Evolutionary conservation across 352 stramenopile species (phyloP).

Genomic region (Pythium utonaiense): DNA sequence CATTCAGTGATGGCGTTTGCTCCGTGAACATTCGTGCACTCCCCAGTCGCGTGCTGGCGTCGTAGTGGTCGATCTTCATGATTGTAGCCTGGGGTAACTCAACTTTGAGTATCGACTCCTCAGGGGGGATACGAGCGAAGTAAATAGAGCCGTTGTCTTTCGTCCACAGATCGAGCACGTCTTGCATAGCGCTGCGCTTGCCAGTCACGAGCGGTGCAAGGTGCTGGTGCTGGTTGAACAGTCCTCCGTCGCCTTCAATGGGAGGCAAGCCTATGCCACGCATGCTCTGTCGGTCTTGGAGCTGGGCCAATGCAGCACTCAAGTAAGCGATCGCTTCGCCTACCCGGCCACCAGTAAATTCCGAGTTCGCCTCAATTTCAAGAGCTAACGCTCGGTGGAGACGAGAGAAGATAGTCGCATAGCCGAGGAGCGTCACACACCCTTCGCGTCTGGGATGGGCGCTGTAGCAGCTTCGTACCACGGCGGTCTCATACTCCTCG

Average conservation of each 20-base stretch:
- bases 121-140: slow-evolving; percentile 26
- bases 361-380: slow-evolving; percentile 24
- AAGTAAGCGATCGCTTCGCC: slow-evolving; percentile 32
- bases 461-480: slow-evolving; percentile 23
- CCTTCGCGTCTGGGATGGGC: slow-evolving; percentile 1
- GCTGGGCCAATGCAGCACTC: slow-evolving; percentile 13
- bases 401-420: slow-evolving; percentile 29
- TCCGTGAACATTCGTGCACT: slow-evolving; percentile 15
- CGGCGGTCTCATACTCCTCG: slow-evolving; percentile 18
- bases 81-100: slow-evolving; percentile 27
- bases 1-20: background rate
- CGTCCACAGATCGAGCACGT: slow-evolving; percentile 7
- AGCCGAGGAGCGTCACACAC: slow-evolving; percentile 22
- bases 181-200: slow-evolving; percentile 18
- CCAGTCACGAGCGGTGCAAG: slow-evolving; percentile 8
- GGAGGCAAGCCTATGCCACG: slow-evolving; percentile 19
- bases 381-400: slow-evolving; percentile 30
- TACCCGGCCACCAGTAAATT: slow-evolving; percentile 18
- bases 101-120: slow-evolving; percentile 20
- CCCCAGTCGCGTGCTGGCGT: slow-evolving; percentile 15
- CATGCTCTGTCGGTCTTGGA: slow-evolving; percentile 27
- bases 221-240: slow-evolving; percentile 2
- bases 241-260: slow-evolving; percentile 6
- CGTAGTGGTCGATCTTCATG: slow-evolving; percentile 27
- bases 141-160: slow-evolving; percentile 33